Conservation (phyloP, 2,329 filamentous ascomycete genomes). For the Laburnicola sp. region DNA sequence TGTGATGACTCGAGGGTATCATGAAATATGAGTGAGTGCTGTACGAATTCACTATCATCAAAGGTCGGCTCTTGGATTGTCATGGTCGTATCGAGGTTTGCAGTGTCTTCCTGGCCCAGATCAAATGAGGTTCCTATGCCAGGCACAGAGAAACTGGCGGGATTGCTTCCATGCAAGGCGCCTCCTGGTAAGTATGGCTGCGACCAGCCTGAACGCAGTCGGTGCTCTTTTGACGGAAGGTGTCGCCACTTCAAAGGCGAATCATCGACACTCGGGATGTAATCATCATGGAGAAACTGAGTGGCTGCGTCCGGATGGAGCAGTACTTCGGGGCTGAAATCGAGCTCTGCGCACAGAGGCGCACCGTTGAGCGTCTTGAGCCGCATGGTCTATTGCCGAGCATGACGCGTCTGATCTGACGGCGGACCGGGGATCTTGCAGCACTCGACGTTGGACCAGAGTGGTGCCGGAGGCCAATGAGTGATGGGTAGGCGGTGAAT, state of each 20-base stretch:
- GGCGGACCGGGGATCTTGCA: too few relatives aligned
- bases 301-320: conserved; percentile 54
- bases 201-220: conserved; percentile 37
- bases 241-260: conserved; percentile 36
- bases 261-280: conserved; percentile 7
- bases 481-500: too few relatives aligned
- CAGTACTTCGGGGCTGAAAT: conserved; percentile 59
- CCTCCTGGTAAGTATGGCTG: conserved; percentile 33
- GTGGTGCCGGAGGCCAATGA: too few relatives aligned
- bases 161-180: conserved; percentile 1
- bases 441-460: too few relatives aligned
- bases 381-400: conserved; percentile 40
- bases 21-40: conserved; percentile 75
- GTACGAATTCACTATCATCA: conserved; percentile 60
- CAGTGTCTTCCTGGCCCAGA: conserved; percentile 21
- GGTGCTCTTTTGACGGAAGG: conserved; percentile 16
- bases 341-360: conserved; percentile 57
- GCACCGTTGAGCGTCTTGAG: conserved; percentile 61
- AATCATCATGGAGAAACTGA: conserved; percentile 19
- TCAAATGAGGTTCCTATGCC: conserved; percentile 14
- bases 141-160: conserved; percentile 23
- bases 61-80: conserved; percentile 19
- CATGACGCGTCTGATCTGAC: conserved; percentile 3
- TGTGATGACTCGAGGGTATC: conserved; percentile 67
- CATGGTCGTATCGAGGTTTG: conserved; percentile 32